phyloP scores from a whole-genome alignment of 1,284 basidiomycete genomes.

The Afroboletus lepidellus region DNA sequence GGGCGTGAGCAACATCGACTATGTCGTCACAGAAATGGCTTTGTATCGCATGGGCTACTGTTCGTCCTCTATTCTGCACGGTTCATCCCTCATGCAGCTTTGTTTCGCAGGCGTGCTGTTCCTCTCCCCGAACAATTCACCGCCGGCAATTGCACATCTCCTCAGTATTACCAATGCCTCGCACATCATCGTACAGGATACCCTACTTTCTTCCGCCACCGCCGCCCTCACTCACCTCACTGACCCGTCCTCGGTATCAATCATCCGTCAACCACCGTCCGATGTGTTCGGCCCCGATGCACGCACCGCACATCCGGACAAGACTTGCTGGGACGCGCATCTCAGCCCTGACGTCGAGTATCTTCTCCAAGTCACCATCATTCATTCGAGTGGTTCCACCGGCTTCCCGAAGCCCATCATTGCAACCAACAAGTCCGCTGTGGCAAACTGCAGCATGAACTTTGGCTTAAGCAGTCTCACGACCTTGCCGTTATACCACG shows the following conservation, averaged over 20 bases:
- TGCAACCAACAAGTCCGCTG: slow-evolving; percentile 39
- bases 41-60: slow-evolving; percentile 34
- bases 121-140: slow-evolving; percentile 57
- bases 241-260: slow-evolving; percentile 21
- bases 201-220: slow-evolving; percentile 12
- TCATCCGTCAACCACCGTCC: slow-evolving; percentile 25
- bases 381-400: slow-evolving; percentile 62
- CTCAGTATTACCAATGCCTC: slow-evolving; percentile 46
- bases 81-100: background rate
- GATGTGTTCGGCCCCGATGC: slow-evolving; percentile 16
- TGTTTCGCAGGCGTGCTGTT: slow-evolving; percentile 36
- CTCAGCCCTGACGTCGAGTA: slow-evolving; percentile 48
- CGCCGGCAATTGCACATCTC: slow-evolving; percentile 55
- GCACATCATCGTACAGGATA: slow-evolving; percentile 38
- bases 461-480: slow-evolving; percentile 46
- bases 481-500: slow-evolving; percentile 43
- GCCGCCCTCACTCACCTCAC: slow-evolving; percentile 17
- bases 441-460: slow-evolving; percentile 41
- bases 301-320: slow-evolving; percentile 34
- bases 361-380: slow-evolving; percentile 46
- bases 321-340: slow-evolving; percentile 35
- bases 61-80: slow-evolving; percentile 6
- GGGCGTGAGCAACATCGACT: slow-evolving; percentile 30
- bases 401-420: slow-evolving; percentile 47
- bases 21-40: slow-evolving; percentile 29